Base-by-base conservation (phyloP, 371 early-diverging fungal genomes). In the Rhizopus sp. region DNA sequence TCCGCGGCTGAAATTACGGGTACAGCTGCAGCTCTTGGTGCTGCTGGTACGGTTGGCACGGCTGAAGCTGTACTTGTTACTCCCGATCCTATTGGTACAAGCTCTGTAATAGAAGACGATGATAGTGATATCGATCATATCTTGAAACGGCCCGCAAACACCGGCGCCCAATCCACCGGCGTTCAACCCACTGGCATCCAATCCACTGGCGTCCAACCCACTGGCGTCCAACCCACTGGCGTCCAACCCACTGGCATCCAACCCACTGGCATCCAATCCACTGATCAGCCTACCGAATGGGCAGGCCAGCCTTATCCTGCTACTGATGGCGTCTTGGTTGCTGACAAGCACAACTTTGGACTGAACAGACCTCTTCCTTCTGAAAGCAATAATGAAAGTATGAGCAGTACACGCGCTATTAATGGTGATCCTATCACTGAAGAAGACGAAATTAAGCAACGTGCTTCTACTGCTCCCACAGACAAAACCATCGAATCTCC, bases 361-460 rank as follows among this genome's bases (percentile, higher is more conserved):
- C 7, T 37, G 13, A 37, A 6, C 38, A 37, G 13, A 13, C 38
- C 38, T 37, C 10, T 13, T 12, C 16, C 33, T 42, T 5, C n/a
- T 5, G 41, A 17, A 7, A 30, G 32, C 12, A 31, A 38, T 37
- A 41, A 35, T 39, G 62, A 51, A 56, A 62, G 62, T 8, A 37
- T 62, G 13, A 62, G 62, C 23, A 62, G 62, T 34, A 62, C 56
- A 34, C 62, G 62, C 40, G 62, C 62, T 17, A 62, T 49, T 23
- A 50, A 35, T 33, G 57, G 47, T 7, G 31, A 51, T 1, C 50
- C 55, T 46, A 39, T 56, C 38, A 50, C 62, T 12, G 51, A 51
- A 44, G 39, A 51, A 3, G 40, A 50, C 44, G 62, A 62, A 42
- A 41, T 61, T 9, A 55, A 55, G 42, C 48, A 35, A 16, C 54